Conservation (phyloP, 2,329 filamentous ascomycete genomes). For the Cordyceps javanica region DNA sequence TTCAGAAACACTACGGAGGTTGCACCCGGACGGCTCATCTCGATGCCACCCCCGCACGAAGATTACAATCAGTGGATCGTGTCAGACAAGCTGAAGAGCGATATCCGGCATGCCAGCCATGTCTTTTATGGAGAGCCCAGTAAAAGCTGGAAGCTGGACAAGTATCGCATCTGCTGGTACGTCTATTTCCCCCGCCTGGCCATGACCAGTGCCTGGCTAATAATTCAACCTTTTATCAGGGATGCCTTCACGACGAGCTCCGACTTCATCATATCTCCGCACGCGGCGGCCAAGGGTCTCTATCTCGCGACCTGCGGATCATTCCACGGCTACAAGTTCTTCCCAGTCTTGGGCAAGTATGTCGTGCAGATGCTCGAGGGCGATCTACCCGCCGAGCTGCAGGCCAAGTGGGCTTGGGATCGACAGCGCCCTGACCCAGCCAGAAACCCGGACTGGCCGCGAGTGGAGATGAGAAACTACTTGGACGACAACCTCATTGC, state of each 20-base stretch:
- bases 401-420: conserved; percentile 52
- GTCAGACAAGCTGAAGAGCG: conserved; percentile 46
- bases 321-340: conserved; percentile 64
- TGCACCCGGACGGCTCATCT: conserved; percentile 47
- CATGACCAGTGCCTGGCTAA: not conserved
- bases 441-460: conserved; percentile 50
- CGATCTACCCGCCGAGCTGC: conserved; percentile 35
- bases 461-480: conserved; percentile 51
- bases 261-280: conserved; percentile 58
- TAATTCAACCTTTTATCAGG: conserved; percentile 36
- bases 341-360: conserved; percentile 59
- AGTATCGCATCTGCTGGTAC: conserved; percentile 62
- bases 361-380: conserved; percentile 49
- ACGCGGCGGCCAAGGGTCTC: conserved; percentile 44
- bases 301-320: conserved; percentile 60
- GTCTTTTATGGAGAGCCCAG: conserved; percentile 55
- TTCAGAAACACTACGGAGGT: conserved; percentile 51
- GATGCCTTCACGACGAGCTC: conserved; percentile 57
- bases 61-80: conserved; percentile 62
- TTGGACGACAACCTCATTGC: conserved; percentile 22
- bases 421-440: conserved; percentile 48
- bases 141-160: conserved; percentile 50
- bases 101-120: conserved; percentile 50
- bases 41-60: conserved; percentile 45
- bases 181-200: conserved; percentile 20